These are phyloP conservation scores for Boletus rubropictus DNA, from an alignment of 768 basidiomycete species.

Conservation along the genomic window DNA sequence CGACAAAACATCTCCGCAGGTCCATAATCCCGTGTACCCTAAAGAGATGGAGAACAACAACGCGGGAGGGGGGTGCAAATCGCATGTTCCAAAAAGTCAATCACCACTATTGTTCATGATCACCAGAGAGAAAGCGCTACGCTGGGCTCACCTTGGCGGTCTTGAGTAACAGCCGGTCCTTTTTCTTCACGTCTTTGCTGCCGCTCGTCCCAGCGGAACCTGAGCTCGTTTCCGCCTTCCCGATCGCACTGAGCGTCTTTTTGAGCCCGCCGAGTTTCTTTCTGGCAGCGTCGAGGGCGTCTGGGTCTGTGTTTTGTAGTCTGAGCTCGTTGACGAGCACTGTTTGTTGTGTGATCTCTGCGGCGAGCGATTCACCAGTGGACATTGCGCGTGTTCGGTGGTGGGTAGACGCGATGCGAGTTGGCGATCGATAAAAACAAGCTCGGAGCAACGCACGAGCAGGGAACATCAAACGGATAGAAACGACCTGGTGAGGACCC, in stretches of 20 bases:
- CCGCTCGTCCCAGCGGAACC: conserved; percentile 32
- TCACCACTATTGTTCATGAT: neutral
- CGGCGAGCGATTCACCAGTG: conserved; percentile 40
- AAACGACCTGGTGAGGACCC: conserved; percentile 22
- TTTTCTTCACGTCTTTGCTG: conserved; percentile 55
- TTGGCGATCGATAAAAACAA: conserved; percentile 33
- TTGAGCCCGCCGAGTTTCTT: conserved; percentile 69
- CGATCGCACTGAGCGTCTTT: conserved; percentile 44
- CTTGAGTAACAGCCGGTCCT: conserved; percentile 73
- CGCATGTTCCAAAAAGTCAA: neutral
- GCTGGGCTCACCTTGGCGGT: conserved; percentile 74
- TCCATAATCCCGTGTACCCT: conserved; percentile 95
- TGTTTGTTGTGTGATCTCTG: conserved; percentile 52
- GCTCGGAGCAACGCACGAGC: conserved; percentile 15
- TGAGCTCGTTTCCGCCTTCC: conserved; percentile 22
- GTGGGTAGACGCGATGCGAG: conserved; percentile 10
- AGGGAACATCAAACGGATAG: conserved; percentile 13
- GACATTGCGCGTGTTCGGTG: conserved; percentile 33
- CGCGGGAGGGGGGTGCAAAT: neutral
- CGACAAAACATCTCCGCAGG: conserved; percentile 90
- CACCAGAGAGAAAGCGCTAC: neutral
- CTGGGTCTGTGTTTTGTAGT: conserved; percentile 46
- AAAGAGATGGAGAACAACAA: neutral
- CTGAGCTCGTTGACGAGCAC: conserved; percentile 58
- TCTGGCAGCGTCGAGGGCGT: conserved; percentile 53